These are phyloP conservation scores for Pseudopithomyces maydicus DNA, from an alignment of 2,329 filamentous ascomycete genomes.

Conservation along the genomic window DNA sequence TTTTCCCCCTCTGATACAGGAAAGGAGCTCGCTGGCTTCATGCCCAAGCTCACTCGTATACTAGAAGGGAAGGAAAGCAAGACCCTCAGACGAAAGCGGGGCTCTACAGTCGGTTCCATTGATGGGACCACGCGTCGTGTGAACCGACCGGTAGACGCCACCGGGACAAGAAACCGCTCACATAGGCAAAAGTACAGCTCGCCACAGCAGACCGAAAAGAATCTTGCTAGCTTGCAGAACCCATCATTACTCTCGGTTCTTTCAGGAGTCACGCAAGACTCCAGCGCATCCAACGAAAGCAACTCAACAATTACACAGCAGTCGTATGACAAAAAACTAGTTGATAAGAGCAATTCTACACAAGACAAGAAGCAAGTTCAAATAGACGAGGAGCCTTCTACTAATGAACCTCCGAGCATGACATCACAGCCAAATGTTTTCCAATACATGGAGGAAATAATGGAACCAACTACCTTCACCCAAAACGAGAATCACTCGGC, in stretches of 20 bases:
- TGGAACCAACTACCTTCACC: conserved; percentile 14
- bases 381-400: conserved; percentile 14
- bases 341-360: conserved; percentile 27
- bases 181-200: conserved; percentile 40
- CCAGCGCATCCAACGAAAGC: conserved; percentile 51
- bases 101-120: conserved; percentile 27
- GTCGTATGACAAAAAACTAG: conserved; percentile 43
- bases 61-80: conserved; percentile 43
- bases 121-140: conserved; percentile 18
- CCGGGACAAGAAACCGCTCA: conserved; percentile 30
- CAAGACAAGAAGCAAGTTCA: conserved; percentile 22
- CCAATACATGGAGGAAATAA: conserved; percentile 28
- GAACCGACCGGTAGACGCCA: conserved; percentile 26
- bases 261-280: conserved; percentile 48
- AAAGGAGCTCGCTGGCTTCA: conserved; percentile 34
- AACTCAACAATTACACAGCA: conserved; percentile 53
- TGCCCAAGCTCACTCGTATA: conserved; percentile 49
- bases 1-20: conserved; percentile 17
- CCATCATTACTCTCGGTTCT: conserved; percentile 50
- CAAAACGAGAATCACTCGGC: conserved; percentile 14
- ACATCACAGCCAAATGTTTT: conserved; percentile 33
- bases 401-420: conserved; percentile 17
- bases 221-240: conserved; percentile 40
- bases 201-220: conserved; percentile 37
- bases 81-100: conserved; percentile 22